Base-by-base conservation (phyloP, 164 flowering plant species). In the Liriodendron chinense region DNA sequence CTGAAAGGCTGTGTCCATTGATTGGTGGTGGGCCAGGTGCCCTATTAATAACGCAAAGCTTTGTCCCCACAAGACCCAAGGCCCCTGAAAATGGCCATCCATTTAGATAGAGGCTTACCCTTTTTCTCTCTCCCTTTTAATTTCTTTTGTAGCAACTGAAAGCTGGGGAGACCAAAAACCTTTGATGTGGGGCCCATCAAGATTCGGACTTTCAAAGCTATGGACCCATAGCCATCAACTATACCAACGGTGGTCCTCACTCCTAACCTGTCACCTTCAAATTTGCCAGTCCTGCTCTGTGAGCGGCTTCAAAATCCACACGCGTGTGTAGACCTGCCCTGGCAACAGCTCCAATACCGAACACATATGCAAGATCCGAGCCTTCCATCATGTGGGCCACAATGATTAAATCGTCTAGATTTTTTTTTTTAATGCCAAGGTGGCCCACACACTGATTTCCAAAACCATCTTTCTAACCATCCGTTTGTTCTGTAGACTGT, bases 181-280 rank as follows among this genome's bases (percentile, higher is more conserved):
- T 70, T 56, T 71, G 73, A 53, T 16, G 47, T 56, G 25, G 73
- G 73, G 23, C 24, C 73, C 73, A 71, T 25, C 3, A 28, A 71
- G 73, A 71, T 71, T 71, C 23, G 61, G 47, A 14, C 21, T 24
- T 71, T 71, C 43, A 71, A 57, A 57, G 63, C 47, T 18, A 8
- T 1, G 64, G 73, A 71, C 48, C 48, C 73, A 22, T 25, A 71
- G 3, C 48, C 65, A 26, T 71, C 73, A 56, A 25, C 64, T 71
- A 26, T 57, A 71, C 73, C 22, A n/a, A 18, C 7, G 65, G 47
- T 66, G 69, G 48, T 66, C 56, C 73, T 18, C 24, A 28, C 34
- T 28, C 1, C 34, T 1, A 63, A 13, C 22, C 47, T 34, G 69
- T n/a, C 69, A 28, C 21, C 43, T 70, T 70, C 62, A 64, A 22